Base-by-base conservation (phyloP, 192 early-diverging fungal species). In the Umbelopsis sp. region DNA sequence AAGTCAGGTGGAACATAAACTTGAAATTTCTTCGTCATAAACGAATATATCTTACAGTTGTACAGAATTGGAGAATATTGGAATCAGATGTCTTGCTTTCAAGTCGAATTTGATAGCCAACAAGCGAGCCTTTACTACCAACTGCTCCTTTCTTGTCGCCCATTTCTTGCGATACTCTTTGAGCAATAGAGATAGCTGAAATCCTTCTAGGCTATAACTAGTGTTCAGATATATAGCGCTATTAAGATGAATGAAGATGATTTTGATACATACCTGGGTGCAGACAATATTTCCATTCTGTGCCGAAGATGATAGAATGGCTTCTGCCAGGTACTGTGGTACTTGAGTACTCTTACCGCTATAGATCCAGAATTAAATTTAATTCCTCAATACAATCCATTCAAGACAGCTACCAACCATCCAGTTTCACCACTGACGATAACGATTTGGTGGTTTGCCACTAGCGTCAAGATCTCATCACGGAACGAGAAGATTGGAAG, bases 351-450 rank as follows among this genome's bases (percentile, higher is more conserved):
- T 88, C 77, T 90, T 92, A 70, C 88, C 87, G 65, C 85, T 75
- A 38, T 32, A 75, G 12, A 44, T 9, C 22, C 54, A 53, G 3
- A 47, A 31, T 41, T 6, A 41, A 11, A 11, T 11, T 38, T 5
- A 6, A 41, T 41, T 41, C n/a, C 8, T 41, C 38, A 41, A 11
- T 41, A 41, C 5, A 41, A 1, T 3, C 0, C 1, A 41, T 41
- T 41, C 4, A 41, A 6, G 0, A 66, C 1, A 22, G n/a, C 16
- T 25, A 45, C 51, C 51, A 53, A 87, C 75, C 82, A 85, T 78
- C 92, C 92, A 4, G 93, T 94, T 72, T 91, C 93, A n/a, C 93
- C 93, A 44, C 87, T 93, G 10, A 94, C 77, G 52, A 94, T 84
- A 10, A 94, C 71, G 1, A 94, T 90, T 68, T 87, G 89, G 69